phyloP scores from a whole-genome alignment of 2,329 filamentous ascomycete species.

The Clarireedia hainanense region DNA sequence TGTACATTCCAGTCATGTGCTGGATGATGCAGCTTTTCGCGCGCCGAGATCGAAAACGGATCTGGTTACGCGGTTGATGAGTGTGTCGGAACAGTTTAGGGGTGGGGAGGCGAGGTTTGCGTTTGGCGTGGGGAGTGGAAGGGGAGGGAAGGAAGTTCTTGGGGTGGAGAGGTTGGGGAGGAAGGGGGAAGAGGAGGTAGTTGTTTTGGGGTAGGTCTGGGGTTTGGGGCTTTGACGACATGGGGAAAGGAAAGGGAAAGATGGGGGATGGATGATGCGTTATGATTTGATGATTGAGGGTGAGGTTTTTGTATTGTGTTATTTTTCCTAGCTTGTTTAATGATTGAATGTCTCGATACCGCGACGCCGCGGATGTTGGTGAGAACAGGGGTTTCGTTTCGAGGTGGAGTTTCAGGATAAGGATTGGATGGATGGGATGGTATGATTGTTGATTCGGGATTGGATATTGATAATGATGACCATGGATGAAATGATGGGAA shows the following conservation, averaged over 20 bases:
- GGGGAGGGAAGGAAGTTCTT: slow-evolving; percentile 22
- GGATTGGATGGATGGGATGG: neutral
- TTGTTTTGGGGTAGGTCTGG: neutral
- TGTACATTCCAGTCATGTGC: slow-evolving; percentile 62
- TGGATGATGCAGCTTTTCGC: slow-evolving; percentile 66
- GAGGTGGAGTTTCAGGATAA: neutral
- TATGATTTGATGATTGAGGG: neutral
- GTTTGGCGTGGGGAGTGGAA: slow-evolving; percentile 24
- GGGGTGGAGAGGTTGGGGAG: slow-evolving; percentile 27
- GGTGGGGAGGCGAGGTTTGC: slow-evolving; percentile 17
- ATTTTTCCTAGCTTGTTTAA: neutral
- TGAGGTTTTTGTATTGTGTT: neutral
- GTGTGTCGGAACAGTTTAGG: slow-evolving; percentile 9
- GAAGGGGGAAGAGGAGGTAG: slow-evolving; percentile 5
- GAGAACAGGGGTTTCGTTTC: neutral
- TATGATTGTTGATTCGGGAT: neutral
- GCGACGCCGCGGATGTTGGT: neutral
- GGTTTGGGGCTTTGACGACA: no score
- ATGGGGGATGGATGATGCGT: neutral
- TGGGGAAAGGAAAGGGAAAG: no score
- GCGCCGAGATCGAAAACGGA: slow-evolving; percentile 59
- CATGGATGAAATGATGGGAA: neutral
- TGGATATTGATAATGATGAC: no score
- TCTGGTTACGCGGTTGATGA: slow-evolving; percentile 56
- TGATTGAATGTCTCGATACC: slow-evolving; percentile 1